These are phyloP conservation scores for Brassica carinata DNA, from an alignment of 345 rosid species.

Conservation along the genomic window DNA sequence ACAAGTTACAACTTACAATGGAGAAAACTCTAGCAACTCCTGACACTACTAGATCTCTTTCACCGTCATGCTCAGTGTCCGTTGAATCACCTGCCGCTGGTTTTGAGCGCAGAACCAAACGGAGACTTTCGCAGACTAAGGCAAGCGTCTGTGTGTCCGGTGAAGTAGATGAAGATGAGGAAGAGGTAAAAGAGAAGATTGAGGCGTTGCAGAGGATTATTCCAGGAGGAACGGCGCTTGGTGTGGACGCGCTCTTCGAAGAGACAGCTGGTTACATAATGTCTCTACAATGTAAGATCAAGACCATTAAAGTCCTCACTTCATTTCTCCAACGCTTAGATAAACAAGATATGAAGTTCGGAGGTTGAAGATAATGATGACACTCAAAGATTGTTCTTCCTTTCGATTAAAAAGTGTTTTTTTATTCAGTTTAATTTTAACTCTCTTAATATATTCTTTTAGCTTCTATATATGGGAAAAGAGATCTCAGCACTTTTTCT, in stretches of 20 bases:
- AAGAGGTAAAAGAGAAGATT: constrained; percentile 53
- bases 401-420: neutral
- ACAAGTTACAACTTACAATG: constrained; percentile 18
- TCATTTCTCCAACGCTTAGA: constrained; percentile 54
- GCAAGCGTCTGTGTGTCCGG: neutral
- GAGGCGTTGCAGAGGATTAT: constrained; percentile 70
- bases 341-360: constrained; percentile 55
- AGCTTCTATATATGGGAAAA: constrained; percentile 31
- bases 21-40: constrained; percentile 38
- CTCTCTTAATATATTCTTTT: neutral
- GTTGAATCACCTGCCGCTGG: constrained; percentile 28
- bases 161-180: constrained; percentile 29
- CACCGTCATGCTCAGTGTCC: constrained; percentile 14
- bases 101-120: constrained; percentile 40
- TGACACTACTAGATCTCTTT: constrained; percentile 14
- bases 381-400: constrained; percentile 20
- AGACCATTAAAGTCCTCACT: constrained; percentile 58
- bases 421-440: neutral
- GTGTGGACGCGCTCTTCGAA: constrained; percentile 62
- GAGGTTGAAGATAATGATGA: constrained; percentile 46
- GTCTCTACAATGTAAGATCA: constrained; percentile 61
- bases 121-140: constrained; percentile 31
- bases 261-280: constrained; percentile 72
- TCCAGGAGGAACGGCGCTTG: constrained; percentile 69
- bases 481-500: constrained; percentile 32